These are phyloP conservation scores for Cubamyces lactineus DNA, from an alignment of 768 basidiomycete species.

Conservation along the genomic window DNA sequence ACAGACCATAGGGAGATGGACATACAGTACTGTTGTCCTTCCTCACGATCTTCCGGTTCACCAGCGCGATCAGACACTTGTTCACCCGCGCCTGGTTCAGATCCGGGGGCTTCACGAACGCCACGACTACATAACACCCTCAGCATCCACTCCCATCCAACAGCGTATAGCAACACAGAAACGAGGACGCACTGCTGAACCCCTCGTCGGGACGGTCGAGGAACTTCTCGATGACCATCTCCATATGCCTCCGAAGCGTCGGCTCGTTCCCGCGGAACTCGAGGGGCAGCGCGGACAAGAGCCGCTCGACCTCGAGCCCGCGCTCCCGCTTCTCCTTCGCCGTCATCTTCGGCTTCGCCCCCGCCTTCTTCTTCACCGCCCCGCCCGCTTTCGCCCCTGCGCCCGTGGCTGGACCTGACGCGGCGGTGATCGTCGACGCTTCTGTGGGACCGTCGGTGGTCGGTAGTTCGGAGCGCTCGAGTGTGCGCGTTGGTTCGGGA, in stretches of 20 bases:
- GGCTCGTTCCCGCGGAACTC: conserved; percentile 92
- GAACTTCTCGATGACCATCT: conserved; percentile 76
- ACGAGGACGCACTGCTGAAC: conserved; percentile 54
- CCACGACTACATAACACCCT: conserved; percentile 55
- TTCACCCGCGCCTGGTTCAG: conserved; percentile 91
- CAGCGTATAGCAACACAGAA: too few species aligned
- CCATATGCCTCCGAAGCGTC: conserved; percentile 78
- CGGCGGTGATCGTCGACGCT: conserved; percentile 37
- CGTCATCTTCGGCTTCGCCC: conserved; percentile 62
- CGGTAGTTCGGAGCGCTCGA: conserved; percentile 36
- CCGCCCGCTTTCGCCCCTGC: conserved; percentile 41
- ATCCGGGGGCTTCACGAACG: conserved; percentile 78
- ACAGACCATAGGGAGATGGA: not conserved
- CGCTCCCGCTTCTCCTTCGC: conserved; percentile 86
- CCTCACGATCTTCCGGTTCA: conserved; percentile 80
- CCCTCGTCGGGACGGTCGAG: conserved; percentile 65
- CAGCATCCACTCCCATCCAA: not conserved
- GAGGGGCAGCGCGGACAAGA: conserved; percentile 77
- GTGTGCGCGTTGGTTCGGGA: conserved; percentile 28
- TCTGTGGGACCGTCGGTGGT: conserved; percentile 40
- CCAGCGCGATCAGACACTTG: conserved; percentile 90
- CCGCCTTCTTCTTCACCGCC: conserved; percentile 49
- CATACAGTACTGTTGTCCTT: conserved; percentile 61
- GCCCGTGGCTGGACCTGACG: conserved; percentile 42
- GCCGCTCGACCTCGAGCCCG: conserved; percentile 67